These are phyloP conservation scores for Extremus antarcticus DNA, from an alignment of 495 filamentous ascomycete species.

Conservation along the genomic window DNA sequence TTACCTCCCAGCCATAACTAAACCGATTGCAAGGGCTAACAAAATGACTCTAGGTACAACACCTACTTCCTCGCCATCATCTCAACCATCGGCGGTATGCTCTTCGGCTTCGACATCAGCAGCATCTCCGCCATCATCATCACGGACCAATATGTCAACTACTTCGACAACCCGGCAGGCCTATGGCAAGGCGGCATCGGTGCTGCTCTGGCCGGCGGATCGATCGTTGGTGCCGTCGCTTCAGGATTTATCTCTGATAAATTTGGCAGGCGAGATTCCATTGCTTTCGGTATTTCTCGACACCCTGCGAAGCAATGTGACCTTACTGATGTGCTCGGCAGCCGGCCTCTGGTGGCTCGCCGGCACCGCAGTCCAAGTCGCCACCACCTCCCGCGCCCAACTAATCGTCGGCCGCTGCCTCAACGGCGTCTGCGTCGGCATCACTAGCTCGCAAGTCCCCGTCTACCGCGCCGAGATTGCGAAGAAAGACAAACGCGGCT, in stretches of 20 bases:
- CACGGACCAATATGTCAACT: constrained; percentile 55
- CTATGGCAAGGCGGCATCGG: constrained; percentile 37
- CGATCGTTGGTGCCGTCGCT: constrained; percentile 50
- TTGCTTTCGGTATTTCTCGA: constrained; percentile 23
- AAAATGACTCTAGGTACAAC: constrained; percentile 35
- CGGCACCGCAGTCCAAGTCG: constrained; percentile 56
- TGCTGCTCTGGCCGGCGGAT: constrained; percentile 56
- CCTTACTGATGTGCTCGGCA: constrained; percentile 22
- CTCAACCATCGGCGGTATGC: constrained; percentile 39
- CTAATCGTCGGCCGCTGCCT: constrained; percentile 61
- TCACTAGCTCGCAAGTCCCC: constrained; percentile 68
- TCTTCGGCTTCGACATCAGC: constrained; percentile 12
- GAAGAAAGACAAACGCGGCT: constrained; percentile 53
- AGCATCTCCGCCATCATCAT: constrained; percentile 66
- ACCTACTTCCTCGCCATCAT: constrained; percentile 52
- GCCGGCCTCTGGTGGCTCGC: constrained; percentile 61
- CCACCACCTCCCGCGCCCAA: constrained; percentile 47
- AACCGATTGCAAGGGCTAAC: not conserved
- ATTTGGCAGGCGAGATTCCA: constrained; percentile 51
- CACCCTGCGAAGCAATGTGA: not conserved
- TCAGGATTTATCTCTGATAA: constrained; percentile 58
- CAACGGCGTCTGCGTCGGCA: constrained; percentile 62
- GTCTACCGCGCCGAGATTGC: constrained; percentile 76
- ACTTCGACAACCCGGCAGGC: constrained; percentile 50
- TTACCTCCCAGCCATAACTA: constrained; percentile 34